Percentiles rank a stretch among this genome's conserved stretches.
These are phyloP conservation scores for Clausena lansium DNA, from an alignment of 345 rosid species.

Conservation along the genomic window DNA sequence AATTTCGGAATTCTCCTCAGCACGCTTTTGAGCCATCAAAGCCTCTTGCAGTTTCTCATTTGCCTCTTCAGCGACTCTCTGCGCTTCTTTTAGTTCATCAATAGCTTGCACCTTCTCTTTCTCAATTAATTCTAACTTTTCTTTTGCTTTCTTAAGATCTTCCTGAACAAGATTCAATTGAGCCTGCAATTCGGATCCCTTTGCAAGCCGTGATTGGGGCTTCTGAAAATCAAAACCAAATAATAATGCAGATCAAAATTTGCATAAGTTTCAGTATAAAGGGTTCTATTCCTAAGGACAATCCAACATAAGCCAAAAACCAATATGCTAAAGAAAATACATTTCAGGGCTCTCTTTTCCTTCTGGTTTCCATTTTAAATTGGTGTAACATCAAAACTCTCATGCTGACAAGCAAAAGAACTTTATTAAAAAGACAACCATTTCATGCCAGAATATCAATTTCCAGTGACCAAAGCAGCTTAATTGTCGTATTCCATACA, in stretches of 20 bases:
- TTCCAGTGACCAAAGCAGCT: not conserved
- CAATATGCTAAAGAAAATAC: not conserved
- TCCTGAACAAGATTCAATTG: conserved; percentile 73
- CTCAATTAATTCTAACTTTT: conserved; percentile 57
- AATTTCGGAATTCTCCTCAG: conserved; percentile 77
- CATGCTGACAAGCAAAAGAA: not conserved
- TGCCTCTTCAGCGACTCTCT: conserved; percentile 61
- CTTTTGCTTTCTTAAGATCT: conserved; percentile 88
- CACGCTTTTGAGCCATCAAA: conserved; percentile 80
- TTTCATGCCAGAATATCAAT: not conserved
- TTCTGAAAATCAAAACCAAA: conserved; percentile 52
- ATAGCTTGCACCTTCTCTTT: conserved; percentile 74
- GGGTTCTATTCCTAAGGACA: not conserved
- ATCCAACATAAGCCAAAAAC: not conserved
- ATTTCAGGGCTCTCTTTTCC: not conserved
- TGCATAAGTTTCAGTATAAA: conserved; percentile 3
- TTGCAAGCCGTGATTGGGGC: conserved; percentile 45
- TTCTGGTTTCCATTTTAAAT: not conserved
- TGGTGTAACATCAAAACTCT: not conserved
- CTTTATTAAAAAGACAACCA: not conserved
- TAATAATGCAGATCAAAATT: conserved; percentile 15
- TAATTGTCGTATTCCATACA: not conserved
- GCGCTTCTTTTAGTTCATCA: conserved; percentile 72
- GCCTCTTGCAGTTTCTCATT: conserved; percentile 77
- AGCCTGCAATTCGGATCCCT: conserved; percentile 61